Evolutionary conservation across 2,329 filamentous ascomycete species (phyloP).

Genomic region (Esteya vermicola): DNA sequence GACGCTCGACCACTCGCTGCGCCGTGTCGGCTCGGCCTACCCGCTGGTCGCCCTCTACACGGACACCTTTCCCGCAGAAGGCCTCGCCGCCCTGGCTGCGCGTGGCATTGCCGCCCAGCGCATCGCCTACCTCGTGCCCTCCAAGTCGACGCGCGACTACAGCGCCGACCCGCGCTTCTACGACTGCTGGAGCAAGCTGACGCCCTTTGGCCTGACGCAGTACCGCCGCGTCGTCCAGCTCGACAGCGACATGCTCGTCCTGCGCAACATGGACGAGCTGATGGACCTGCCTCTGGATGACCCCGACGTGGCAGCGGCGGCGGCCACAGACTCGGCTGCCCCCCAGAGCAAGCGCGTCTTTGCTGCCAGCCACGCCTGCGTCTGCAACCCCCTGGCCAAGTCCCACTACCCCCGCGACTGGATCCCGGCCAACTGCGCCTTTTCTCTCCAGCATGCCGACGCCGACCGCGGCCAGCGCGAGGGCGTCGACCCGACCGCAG

Average conservation of each 20-base stretch:
- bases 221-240: constrained; percentile 72
- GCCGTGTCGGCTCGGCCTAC: constrained; percentile 49
- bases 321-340: no score
- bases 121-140: constrained; percentile 60
- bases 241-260: constrained; percentile 77
- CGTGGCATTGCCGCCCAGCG: constrained; percentile 56
- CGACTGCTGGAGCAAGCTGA: constrained; percentile 82
- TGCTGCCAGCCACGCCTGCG: constrained; percentile 71
- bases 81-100: constrained; percentile 52
- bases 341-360: constrained; percentile 49
- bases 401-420: constrained; percentile 66
- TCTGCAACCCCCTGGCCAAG: constrained; percentile 71
- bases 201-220: constrained; percentile 60
- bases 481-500: constrained; percentile 24
- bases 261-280: constrained; percentile 80
- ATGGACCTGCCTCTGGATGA: constrained; percentile 58
- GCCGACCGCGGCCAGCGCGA: constrained; percentile 31
- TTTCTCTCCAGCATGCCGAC: constrained; percentile 25
- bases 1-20: constrained; percentile 66
- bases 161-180: constrained; percentile 70
- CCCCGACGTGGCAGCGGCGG: constrained; percentile 9
- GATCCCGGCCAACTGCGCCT: constrained; percentile 42
- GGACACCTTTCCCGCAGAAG: constrained; percentile 54
- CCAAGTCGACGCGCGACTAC: constrained; percentile 48
- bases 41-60: constrained; percentile 77